Evolutionary conservation across 164 flowering plant genomes (phyloP), one percentile per base, ranked within the genome.

Genomic region (Paratinospora sagittata): DNA sequence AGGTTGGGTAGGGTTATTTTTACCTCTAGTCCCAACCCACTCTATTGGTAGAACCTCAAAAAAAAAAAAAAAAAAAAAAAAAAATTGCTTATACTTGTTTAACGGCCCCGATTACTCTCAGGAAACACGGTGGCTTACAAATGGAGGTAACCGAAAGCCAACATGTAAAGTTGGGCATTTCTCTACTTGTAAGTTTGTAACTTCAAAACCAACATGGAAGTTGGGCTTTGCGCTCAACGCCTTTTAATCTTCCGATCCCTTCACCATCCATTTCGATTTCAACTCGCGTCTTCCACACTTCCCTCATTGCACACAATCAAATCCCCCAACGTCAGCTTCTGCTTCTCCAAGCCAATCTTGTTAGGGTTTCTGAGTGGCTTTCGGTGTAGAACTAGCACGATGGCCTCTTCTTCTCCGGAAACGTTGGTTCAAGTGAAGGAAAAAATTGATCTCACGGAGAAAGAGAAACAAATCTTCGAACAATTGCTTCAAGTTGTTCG

Each of bases 381-480:
- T 19, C 24, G 61, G 19, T 8, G 24, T 19, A 19, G 23, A 30
- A 30, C 34, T 30, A 30, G 34, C 2, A 55, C 9, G 10, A 55
- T 55, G 61, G 61, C 21, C 9, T n/a, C 24, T 55, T 55, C 64
- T 55, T 55, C 64, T 24, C 5, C 61, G 17, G 8, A 10, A n/a
- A 58, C 79, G 24, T 14, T n/a, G 27, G 81, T 88, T 49, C 74
- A 78, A 8, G 89, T 88, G 71, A 88, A 82, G 77, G 95, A 91
- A 6, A 79, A 65, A 37, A 88, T 95, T 61, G 88, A 85, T 41
- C 80, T 90, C 52, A 85, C 85, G 8, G 92, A 86, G 21, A 86
- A 80, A 72, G 99, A 95, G 82, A 74, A 63, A 67, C 79, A 75
- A 67, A 92, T 96, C 23, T 93, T 93, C 74, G 84, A 86, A 4